phyloP scores from a whole-genome alignment of 768 basidiomycete species.

The Termitomyces sp. region DNA sequence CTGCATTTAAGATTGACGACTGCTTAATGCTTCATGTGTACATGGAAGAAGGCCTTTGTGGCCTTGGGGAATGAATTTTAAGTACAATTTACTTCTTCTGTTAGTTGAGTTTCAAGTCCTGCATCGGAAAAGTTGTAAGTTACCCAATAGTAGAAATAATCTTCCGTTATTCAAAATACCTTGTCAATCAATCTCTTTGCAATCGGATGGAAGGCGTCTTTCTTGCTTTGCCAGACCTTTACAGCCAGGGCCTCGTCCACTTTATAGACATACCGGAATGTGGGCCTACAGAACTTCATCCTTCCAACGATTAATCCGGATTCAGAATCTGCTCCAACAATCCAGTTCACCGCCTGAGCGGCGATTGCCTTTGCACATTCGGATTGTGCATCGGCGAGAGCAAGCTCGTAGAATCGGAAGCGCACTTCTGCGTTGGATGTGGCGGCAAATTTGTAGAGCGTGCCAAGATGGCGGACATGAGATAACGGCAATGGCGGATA shows the following conservation, averaged over 20 bases:
- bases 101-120: not conserved
- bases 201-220: conserved; percentile 68
- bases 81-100: not conserved
- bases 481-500: conserved; percentile 52
- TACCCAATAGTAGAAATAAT: not conserved
- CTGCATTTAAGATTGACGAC: not conserved
- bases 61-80: not conserved
- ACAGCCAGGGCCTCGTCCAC: conserved; percentile 52
- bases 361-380: conserved; percentile 48
- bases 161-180: conserved; percentile 28
- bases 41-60: no score
- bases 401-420: conserved; percentile 71
- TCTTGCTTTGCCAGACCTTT: conserved; percentile 39
- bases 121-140: not conserved
- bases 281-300: conserved; percentile 81
- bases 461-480: conserved; percentile 57
- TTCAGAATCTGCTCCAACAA: conserved; percentile 52
- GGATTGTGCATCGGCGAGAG: conserved; percentile 45
- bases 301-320: conserved; percentile 65
- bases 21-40: not conserved
- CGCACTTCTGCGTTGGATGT: conserved; percentile 75
- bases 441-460: conserved; percentile 39
- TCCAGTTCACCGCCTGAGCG: conserved; percentile 55
- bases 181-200: conserved; percentile 72
- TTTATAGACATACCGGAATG: conserved; percentile 48